A percentile compares a stretch with the other conserved stretches of the same genome.
phyloP scores from a whole-genome alignment of 495 filamentous ascomycete genomes.

The Usnea hakonensis region DNA sequence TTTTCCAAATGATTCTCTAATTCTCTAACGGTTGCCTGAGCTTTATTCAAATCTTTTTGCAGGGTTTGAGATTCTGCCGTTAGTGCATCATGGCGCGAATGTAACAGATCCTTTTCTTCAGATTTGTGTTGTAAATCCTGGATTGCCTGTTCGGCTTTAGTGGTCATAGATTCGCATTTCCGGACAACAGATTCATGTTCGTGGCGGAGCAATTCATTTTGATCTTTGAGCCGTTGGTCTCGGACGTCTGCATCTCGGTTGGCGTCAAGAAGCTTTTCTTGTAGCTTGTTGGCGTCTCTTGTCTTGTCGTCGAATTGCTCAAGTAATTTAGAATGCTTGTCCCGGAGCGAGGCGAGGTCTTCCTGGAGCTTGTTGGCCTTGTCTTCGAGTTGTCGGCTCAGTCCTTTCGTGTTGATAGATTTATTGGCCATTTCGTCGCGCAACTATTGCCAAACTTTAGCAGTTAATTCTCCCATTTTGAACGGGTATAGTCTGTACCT shows the following conservation, averaged over 20 bases:
- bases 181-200: slow-evolving; percentile 33
- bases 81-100: slow-evolving; percentile 60
- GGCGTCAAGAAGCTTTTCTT: slow-evolving; percentile 37
- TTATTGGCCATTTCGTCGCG: slow-evolving; percentile 74
- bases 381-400: slow-evolving; percentile 68
- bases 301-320: slow-evolving; percentile 45
- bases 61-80: slow-evolving; percentile 59
- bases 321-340: slow-evolving; percentile 47
- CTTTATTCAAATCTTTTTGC: slow-evolving; percentile 53
- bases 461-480: background rate
- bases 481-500: slow-evolving; percentile 4
- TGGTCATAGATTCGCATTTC: slow-evolving; percentile 34
- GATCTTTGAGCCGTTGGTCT: slow-evolving; percentile 38
- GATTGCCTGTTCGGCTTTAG: slow-evolving; percentile 43
- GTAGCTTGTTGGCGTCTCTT: slow-evolving; percentile 31
- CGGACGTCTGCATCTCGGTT: slow-evolving; percentile 37
- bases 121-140: slow-evolving; percentile 47
- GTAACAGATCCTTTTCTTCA: slow-evolving; percentile 66
- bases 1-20: slow-evolving; percentile 50
- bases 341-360: slow-evolving; percentile 52
- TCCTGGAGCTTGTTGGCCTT: slow-evolving; percentile 56
- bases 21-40: slow-evolving; percentile 48
- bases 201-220: slow-evolving; percentile 34
- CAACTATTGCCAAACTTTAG: slow-evolving; percentile 36
- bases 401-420: slow-evolving; percentile 66